Percentiles rank a stretch among this genome's conserved stretches.
These are phyloP conservation scores for Dioszegia crocea DNA, from an alignment of 768 basidiomycete genomes.

Conservation along the genomic window DNA sequence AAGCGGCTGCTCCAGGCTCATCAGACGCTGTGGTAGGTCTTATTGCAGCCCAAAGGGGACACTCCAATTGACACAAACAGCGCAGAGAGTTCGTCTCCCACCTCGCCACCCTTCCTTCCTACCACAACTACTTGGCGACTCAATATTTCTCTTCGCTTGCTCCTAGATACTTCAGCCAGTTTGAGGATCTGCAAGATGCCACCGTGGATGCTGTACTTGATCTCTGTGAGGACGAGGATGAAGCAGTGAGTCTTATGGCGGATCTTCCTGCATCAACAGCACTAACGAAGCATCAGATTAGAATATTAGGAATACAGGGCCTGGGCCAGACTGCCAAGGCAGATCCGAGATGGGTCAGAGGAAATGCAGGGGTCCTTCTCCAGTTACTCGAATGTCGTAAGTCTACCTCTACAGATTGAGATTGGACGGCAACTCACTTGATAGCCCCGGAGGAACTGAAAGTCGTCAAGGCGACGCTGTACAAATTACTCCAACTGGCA, in stretches of 20 bases:
- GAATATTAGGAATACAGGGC: conserved; percentile 38
- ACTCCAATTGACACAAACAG: conserved; percentile 3
- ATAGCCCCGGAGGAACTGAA: conserved; percentile 34
- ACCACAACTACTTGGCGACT: conserved; percentile 21
- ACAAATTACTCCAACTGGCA: conserved; percentile 21
- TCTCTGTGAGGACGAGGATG: conserved; percentile 46
- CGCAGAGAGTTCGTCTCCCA: conserved; percentile 20
- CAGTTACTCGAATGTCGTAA: conserved; percentile 40
- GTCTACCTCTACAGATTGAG: conserved; percentile 5
- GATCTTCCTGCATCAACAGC: too few relatives aligned
- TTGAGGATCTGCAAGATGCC: conserved; percentile 39
- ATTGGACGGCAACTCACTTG: background rate
- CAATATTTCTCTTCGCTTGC: conserved; percentile 32
- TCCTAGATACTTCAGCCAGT: conserved; percentile 33
- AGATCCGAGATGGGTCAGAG: conserved; percentile 39
- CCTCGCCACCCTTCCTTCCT: conserved; percentile 26
- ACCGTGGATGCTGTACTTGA: conserved; percentile 40
- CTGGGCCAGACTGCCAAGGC: conserved; percentile 37
- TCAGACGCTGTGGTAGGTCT: background rate
- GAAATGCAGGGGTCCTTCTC: conserved; percentile 41
- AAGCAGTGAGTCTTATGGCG: conserved; percentile 19
- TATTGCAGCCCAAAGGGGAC: background rate
- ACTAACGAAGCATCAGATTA: conserved; percentile 7
- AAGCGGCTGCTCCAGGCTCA: background rate
- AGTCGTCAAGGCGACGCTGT: conserved; percentile 27